phyloP scores from a whole-genome alignment of 108 stramenopile genomes.

The Aurantiochytrium sp. region DNA sequence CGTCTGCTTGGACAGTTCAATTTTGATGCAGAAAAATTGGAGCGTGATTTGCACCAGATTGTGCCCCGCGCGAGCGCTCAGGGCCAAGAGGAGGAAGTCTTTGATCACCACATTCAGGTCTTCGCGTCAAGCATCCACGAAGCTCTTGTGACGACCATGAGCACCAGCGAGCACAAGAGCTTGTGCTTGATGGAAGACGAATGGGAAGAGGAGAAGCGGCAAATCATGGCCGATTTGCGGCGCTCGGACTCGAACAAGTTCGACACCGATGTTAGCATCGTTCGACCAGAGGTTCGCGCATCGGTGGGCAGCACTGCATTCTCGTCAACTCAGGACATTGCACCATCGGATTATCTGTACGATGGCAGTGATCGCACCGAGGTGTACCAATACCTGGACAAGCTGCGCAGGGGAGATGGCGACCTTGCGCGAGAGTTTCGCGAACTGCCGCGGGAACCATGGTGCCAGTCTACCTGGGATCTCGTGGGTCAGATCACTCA shows the following conservation, averaged over 20 bases:
- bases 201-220: not conserved
- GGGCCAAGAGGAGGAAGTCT: not conserved
- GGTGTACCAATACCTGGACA: not conserved
- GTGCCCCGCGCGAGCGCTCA: conserved; percentile 7
- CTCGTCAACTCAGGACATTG: not conserved
- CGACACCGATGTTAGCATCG: not conserved
- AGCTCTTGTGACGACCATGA: not conserved
- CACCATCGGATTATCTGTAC: not conserved
- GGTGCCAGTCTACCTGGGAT: not conserved
- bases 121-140: not conserved
- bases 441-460: not conserved
- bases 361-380: not conserved
- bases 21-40: not conserved
- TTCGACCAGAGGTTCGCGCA: not conserved
- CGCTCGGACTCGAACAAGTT: not conserved
- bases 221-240: not conserved
- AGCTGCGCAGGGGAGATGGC: not conserved
- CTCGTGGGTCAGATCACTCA: not conserved
- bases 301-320: not conserved
- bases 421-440: not conserved
- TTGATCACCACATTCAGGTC: not conserved
- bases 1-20: not conserved
- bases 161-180: not conserved
- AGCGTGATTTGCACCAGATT: not conserved
- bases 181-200: not conserved